Conservation (phyloP, 1,284 basidiomycete species). For the Testicularia cyperi region DNA sequence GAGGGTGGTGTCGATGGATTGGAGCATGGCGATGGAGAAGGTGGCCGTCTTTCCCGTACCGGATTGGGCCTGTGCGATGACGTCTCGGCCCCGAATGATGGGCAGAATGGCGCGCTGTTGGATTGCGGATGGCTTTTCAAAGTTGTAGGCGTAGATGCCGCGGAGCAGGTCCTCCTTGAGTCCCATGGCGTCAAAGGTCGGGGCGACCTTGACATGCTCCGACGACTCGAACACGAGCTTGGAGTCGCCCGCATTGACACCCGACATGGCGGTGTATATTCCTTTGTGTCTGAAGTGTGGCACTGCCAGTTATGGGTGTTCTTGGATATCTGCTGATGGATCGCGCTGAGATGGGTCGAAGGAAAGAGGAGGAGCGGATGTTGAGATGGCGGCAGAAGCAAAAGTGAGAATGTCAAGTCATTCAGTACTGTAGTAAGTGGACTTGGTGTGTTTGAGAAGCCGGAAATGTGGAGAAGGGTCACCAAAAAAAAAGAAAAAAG, state of each 20-base stretch:
- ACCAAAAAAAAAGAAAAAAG: background rate
- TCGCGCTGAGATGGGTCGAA: too few relatives aligned
- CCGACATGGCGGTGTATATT: constrained; percentile 39
- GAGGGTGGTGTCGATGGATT: constrained; percentile 88
- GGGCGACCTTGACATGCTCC: constrained; percentile 77
- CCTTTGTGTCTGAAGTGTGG: background rate
- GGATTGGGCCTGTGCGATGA: constrained; percentile 97
- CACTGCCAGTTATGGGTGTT: background rate
- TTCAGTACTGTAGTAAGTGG: too few relatives aligned
- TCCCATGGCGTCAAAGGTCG: constrained; percentile 74
- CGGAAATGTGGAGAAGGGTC: too few relatives aligned
- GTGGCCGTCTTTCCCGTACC: constrained; percentile 99
- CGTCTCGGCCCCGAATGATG: constrained; percentile 72
- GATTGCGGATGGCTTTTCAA: constrained; percentile 54
- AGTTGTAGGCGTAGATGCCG: constrained; percentile 94
- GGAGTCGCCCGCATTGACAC: constrained; percentile 48
- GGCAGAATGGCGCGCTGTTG: constrained; percentile 54
- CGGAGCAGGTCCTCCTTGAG: constrained; percentile 93
- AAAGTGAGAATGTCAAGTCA: too few relatives aligned
- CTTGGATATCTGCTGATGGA: too few relatives aligned
- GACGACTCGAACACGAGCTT: constrained; percentile 97
- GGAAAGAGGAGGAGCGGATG: background rate
- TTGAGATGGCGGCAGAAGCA: too few relatives aligned
- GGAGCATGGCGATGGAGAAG: constrained; percentile 66
- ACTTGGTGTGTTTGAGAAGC: too few relatives aligned